Percentiles rank a stretch among this genome's conserved stretches.
Evolutionary conservation across 192 early-diverging fungal species (phyloP).

Genomic region (Coemansia sp.): DNA sequence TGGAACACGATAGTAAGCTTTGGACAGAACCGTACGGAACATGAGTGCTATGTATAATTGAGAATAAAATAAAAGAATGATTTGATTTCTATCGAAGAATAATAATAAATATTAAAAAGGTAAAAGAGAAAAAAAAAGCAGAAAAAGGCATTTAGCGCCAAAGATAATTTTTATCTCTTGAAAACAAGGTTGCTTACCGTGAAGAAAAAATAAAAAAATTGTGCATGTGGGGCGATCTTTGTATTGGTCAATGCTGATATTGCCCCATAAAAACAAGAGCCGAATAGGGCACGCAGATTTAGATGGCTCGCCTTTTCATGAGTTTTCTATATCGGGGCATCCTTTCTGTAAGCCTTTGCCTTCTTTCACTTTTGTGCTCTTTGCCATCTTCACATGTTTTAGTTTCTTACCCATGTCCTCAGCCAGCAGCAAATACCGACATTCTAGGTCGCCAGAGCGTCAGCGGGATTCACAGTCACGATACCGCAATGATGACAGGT

Average conservation of each 20-base stretch:
- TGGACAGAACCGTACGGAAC: constrained; percentile 39
- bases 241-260: too few species aligned
- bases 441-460: constrained; percentile 1
- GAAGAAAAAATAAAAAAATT: too few species aligned
- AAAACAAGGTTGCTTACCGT: too few species aligned
- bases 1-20: constrained; percentile 23
- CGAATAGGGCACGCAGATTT: too few species aligned
- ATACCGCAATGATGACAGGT: background rate
- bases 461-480: background rate
- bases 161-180: background rate
- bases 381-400: background rate
- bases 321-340: too few species aligned
- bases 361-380: background rate
- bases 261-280: too few species aligned
- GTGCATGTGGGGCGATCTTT: too few species aligned
- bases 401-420: constrained; percentile 1
- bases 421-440: background rate
- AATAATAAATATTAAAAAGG: constrained; percentile 6
- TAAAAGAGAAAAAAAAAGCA: background rate
- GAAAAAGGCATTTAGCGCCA: background rate
- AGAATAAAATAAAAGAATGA: background rate
- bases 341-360: background rate
- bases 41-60: constrained; percentile 13
- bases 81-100: background rate
- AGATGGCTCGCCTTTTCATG: too few species aligned